phyloP scores from a whole-genome alignment of 2,329 filamentous ascomycete genomes.

The Xylariaceae sp. region DNA sequence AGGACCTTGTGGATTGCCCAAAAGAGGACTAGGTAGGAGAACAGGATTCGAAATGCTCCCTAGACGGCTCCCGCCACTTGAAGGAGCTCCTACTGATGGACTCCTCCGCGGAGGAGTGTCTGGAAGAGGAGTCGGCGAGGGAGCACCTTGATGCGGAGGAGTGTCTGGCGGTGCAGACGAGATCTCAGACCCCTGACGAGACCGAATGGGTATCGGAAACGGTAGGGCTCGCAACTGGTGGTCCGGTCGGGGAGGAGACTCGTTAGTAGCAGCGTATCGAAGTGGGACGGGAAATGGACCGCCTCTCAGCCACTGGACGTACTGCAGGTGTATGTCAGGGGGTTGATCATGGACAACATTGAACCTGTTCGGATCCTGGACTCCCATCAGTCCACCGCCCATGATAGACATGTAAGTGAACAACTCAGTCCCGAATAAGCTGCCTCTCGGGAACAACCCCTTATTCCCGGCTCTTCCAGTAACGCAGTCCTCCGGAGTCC shows the following conservation, averaged over 20 bases:
- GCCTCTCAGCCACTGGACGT: background rate
- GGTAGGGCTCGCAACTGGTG: background rate
- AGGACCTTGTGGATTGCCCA: too few species aligned
- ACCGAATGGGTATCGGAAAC: background rate
- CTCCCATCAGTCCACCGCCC: background rate
- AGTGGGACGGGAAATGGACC: conserved; percentile 2
- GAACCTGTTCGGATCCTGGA: background rate
- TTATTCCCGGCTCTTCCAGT: background rate
- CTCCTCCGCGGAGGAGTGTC: too few species aligned
- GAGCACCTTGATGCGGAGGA: too few species aligned
- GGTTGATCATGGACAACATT: background rate
- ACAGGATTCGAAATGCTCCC: too few species aligned
- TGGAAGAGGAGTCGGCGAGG: background rate
- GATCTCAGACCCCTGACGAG: background rate
- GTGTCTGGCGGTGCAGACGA: too few species aligned
- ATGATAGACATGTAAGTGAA: background rate
- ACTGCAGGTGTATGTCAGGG: background rate
- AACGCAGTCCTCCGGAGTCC: background rate
- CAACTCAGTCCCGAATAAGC: background rate
- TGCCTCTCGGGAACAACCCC: background rate
- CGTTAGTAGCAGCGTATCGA: background rate
- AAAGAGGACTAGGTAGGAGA: background rate
- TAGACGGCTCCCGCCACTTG: too few species aligned
- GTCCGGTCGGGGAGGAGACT: background rate
- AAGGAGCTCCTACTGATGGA: too few species aligned